A percentile compares a stretch with the other conserved stretches of the same genome.
These are phyloP conservation scores for Aspergillus aculeatinus DNA, from an alignment of 2,329 filamentous ascomycete genomes.

Conservation along the genomic window DNA sequence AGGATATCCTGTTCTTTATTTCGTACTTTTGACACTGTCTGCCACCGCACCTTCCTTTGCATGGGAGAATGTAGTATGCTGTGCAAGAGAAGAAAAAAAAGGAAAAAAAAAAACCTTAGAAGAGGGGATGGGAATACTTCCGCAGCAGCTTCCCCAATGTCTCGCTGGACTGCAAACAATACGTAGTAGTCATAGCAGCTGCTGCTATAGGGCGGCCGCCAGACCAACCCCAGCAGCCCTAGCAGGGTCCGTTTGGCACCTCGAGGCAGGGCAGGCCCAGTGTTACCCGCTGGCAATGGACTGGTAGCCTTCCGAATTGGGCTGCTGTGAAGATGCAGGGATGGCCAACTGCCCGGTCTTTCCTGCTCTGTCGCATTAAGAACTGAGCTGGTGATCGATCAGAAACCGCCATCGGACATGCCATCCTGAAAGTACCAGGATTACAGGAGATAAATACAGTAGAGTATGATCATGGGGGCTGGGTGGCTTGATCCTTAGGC, in stretches of 20 bases:
- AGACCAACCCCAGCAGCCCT: background rate
- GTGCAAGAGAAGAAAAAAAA: background rate
- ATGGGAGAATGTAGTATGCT: background rate
- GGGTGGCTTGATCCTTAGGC: background rate
- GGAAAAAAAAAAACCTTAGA: background rate
- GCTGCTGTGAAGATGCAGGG: background rate
- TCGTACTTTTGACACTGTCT: background rate
- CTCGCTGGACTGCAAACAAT: background rate
- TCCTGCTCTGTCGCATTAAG: background rate
- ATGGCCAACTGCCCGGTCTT: background rate
- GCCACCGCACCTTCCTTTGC: background rate
- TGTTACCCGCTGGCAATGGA: background rate
- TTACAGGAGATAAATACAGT: background rate
- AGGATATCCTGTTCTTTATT: constrained; percentile 1
- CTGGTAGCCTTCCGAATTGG: background rate
- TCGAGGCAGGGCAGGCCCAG: background rate
- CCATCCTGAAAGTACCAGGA: background rate
- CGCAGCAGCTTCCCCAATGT: background rate
- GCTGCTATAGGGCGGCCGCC: background rate
- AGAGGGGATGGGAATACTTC: background rate
- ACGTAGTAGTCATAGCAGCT: background rate
- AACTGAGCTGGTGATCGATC: background rate
- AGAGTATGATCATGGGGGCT: background rate
- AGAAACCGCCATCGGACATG: background rate
- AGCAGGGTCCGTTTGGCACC: background rate